Conservation (phyloP, 495 filamentous ascomycete species). For the Eremomyces bilateralis region DNA sequence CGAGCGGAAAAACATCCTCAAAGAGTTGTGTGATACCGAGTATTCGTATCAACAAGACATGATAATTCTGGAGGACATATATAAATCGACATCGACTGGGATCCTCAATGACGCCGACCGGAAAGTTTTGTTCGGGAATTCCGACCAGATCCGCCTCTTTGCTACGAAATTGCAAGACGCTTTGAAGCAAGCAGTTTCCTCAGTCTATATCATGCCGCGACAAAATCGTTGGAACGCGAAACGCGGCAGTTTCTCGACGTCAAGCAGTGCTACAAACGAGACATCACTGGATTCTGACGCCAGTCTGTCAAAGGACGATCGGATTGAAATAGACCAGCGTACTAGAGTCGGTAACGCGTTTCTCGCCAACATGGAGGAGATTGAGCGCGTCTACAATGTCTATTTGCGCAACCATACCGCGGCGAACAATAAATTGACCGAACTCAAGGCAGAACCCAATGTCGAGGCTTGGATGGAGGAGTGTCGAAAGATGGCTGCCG, state of each 20-base stretch:
- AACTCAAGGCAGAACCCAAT: constrained; percentile 47
- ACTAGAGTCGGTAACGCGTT: constrained; percentile 70
- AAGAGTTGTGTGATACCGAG: constrained; percentile 84
- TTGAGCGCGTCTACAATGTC: constrained; percentile 69
- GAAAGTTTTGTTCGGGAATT: constrained; percentile 75
- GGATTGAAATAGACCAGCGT: constrained; percentile 48
- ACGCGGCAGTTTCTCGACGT: constrained; percentile 27
- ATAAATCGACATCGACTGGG: constrained; percentile 78
- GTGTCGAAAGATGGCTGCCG: constrained; percentile 68
- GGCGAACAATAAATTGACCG: constrained; percentile 55
- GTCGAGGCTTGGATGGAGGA: constrained; percentile 82
- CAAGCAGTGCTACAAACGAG: constrained; percentile 21
- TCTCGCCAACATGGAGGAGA: constrained; percentile 40
- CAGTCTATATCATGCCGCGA: constrained; percentile 45
- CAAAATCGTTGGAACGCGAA: constrained; percentile 34
- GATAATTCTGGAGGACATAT: constrained; percentile 90
- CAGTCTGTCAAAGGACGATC: constrained; percentile 17
- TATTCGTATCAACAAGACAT: constrained; percentile 72
- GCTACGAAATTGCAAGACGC: constrained; percentile 54
- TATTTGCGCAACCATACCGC: constrained; percentile 73
- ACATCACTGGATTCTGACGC: constrained; percentile 8
- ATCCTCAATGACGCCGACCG: constrained; percentile 66
- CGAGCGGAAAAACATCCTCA: constrained; percentile 57
- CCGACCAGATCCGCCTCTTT: constrained; percentile 65
- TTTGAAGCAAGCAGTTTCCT: constrained; percentile 52